Conservation (phyloP, 1,284 basidiomycete genomes). For the Marasmius fiardii region DNA sequence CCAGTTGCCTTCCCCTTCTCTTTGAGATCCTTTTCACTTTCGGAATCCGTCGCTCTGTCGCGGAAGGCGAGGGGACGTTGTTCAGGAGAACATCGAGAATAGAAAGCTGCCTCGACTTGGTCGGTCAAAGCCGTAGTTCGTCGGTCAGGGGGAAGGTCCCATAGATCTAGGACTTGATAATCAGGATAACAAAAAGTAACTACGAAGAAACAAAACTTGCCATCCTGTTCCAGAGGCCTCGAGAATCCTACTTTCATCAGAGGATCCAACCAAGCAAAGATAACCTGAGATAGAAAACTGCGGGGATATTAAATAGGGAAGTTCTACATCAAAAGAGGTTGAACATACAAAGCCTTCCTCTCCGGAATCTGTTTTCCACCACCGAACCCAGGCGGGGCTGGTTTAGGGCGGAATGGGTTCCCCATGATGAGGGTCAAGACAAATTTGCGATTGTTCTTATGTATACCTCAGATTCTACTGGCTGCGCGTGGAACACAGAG, state of each 20-base stretch:
- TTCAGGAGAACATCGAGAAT: slow-evolving; percentile 29
- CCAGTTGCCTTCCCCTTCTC: background rate
- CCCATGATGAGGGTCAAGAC: too few relatives aligned
- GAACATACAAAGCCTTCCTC: slow-evolving; percentile 20
- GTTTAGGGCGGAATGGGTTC: slow-evolving; percentile 16
- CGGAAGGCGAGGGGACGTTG: slow-evolving; percentile 22
- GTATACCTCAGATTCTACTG: too few relatives aligned
- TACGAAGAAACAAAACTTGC: slow-evolving; percentile 18
- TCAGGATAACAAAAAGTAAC: background rate
- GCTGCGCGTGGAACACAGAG: too few relatives aligned
- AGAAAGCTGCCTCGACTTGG: slow-evolving; percentile 30
- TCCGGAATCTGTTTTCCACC: slow-evolving; percentile 20
- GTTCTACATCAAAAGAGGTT: background rate
- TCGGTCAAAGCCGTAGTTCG: slow-evolving; percentile 26
- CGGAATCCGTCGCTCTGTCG: background rate
- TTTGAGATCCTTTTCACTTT: background rate
- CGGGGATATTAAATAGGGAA: slow-evolving; percentile 1
- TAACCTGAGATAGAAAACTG: slow-evolving; percentile 4
- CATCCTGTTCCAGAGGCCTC: slow-evolving; percentile 38
- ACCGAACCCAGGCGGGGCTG: slow-evolving; percentile 19
- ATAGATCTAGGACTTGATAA: slow-evolving; percentile 27
- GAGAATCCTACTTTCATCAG: slow-evolving; percentile 39
- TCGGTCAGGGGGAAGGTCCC: slow-evolving; percentile 27
- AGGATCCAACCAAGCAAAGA: slow-evolving; percentile 37
- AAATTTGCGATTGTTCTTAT: too few relatives aligned